A percentile compares a stretch with the other conserved stretches of the same genome.
These are phyloP conservation scores for Calonectria montana DNA, from an alignment of 2,329 filamentous ascomycete species.

Conservation along the genomic window DNA sequence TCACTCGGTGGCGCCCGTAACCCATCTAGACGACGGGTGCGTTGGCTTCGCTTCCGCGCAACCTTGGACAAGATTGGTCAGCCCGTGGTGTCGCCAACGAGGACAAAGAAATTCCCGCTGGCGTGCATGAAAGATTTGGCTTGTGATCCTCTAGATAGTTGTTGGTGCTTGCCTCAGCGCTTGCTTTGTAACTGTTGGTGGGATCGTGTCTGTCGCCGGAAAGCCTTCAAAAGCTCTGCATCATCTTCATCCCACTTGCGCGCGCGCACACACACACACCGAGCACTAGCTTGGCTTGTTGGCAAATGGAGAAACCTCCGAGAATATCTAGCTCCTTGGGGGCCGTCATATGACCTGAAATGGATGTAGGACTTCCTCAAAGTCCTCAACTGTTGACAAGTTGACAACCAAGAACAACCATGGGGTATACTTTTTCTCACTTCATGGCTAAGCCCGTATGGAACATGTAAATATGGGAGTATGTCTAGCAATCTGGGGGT, in stretches of 20 bases:
- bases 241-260: neutral
- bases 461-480: neutral
- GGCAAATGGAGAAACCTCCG: neutral
- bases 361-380: neutral
- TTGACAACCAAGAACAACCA: neutral
- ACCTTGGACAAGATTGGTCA: constrained; percentile 3
- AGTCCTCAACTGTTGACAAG: neutral
- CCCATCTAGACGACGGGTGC: neutral
- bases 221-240: neutral
- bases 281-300: neutral
- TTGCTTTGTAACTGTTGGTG: neutral
- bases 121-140: constrained; percentile 6
- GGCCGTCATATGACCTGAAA: neutral
- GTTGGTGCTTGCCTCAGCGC: neutral
- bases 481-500: neutral
- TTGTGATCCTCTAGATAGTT: neutral
- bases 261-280: neutral
- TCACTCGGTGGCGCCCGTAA: neutral
- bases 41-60: neutral
- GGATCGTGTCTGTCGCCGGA: neutral
- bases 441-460: neutral
- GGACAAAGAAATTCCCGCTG: neutral
- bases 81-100: neutral
- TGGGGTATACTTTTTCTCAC: neutral
- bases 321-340: neutral